Conservation (phyloP, 1,284 basidiomycete species). For the Anthracocystis panici-leucophaei region DNA sequence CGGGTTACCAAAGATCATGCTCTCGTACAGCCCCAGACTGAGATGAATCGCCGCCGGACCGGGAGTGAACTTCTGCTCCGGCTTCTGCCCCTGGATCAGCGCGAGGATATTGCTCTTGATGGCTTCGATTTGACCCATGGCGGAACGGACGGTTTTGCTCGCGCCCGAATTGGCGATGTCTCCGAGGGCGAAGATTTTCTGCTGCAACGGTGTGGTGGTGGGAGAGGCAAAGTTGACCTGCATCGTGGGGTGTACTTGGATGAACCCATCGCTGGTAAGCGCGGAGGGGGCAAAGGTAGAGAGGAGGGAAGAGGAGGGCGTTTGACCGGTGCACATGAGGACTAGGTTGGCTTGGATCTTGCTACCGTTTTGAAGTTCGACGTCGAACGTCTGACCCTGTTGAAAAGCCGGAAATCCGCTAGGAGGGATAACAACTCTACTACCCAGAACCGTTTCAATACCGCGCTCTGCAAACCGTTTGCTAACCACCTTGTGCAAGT, state of each 20-base stretch:
- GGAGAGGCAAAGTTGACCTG: constrained; percentile 21
- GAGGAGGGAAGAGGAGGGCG: constrained; percentile 36
- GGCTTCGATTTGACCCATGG: constrained; percentile 35
- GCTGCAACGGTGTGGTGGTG: background rate
- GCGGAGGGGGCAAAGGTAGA: constrained; percentile 20
- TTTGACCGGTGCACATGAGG: constrained; percentile 54
- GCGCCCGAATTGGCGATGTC: constrained; percentile 49
- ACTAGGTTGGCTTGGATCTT: constrained; percentile 36
- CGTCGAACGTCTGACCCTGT: constrained; percentile 17
- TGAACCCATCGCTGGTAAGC: constrained; percentile 32
- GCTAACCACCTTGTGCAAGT: constrained; percentile 32
- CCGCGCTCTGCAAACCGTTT: constrained; percentile 19
- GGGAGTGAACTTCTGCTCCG: constrained; percentile 10
- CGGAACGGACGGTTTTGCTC: constrained; percentile 45
- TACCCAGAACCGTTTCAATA: constrained; percentile 17
- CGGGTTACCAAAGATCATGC: constrained; percentile 48
- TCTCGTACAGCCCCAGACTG: constrained; percentile 39
- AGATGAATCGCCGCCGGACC: constrained; percentile 43
- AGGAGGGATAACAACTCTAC: constrained; percentile 27
- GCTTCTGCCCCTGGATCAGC: constrained; percentile 13
- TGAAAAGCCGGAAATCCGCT: constrained; percentile 21
- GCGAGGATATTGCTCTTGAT: constrained; percentile 41
- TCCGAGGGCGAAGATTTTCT: constrained; percentile 32
- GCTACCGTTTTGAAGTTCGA: constrained; percentile 28
- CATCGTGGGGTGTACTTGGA: constrained; percentile 44